Conservation (phyloP, 768 basidiomycete species). For the Pleurotus djamor region DNA sequence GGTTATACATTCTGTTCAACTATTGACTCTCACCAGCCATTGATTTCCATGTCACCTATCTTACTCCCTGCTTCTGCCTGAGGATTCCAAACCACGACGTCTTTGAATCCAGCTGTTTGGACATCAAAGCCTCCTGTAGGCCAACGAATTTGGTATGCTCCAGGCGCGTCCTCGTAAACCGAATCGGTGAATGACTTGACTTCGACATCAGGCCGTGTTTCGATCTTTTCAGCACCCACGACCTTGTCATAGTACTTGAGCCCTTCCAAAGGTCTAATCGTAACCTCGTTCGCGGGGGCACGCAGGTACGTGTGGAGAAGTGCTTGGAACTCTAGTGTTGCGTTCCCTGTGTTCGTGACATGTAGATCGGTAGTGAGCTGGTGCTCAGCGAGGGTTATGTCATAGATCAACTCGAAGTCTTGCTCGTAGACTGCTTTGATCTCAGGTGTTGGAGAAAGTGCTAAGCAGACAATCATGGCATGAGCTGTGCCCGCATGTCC, state of each 20-base stretch:
- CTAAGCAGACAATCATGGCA: conserved; percentile 27
- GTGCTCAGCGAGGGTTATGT: conserved; percentile 74
- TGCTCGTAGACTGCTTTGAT: conserved; percentile 60
- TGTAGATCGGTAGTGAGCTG: conserved; percentile 79
- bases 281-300: conserved; percentile 56
- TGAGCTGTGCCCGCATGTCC: not conserved
- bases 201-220: conserved; percentile 62
- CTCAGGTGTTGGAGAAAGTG: conserved; percentile 57
- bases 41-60: conserved; percentile 87
- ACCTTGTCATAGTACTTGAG: conserved; percentile 82
- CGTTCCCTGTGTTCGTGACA: conserved; percentile 67
- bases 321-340: conserved; percentile 82
- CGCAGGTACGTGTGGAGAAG: conserved; percentile 90
- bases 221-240: conserved; percentile 55
- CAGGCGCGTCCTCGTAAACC: conserved; percentile 68
- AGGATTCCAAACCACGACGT: conserved; percentile 97
- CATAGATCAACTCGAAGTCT: conserved; percentile 73
- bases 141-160: conserved; percentile 60
- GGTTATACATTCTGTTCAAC: not conserved
- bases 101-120: conserved; percentile 55
- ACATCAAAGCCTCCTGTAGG: conserved; percentile 53
- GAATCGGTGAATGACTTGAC: conserved; percentile 70
- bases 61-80: conserved; percentile 62
- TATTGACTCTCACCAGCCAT: conserved; percentile 65
- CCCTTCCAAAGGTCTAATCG: conserved; percentile 63